phyloP scores from a whole-genome alignment of 805 yeast genomes.

The Candida boidinii region DNA sequence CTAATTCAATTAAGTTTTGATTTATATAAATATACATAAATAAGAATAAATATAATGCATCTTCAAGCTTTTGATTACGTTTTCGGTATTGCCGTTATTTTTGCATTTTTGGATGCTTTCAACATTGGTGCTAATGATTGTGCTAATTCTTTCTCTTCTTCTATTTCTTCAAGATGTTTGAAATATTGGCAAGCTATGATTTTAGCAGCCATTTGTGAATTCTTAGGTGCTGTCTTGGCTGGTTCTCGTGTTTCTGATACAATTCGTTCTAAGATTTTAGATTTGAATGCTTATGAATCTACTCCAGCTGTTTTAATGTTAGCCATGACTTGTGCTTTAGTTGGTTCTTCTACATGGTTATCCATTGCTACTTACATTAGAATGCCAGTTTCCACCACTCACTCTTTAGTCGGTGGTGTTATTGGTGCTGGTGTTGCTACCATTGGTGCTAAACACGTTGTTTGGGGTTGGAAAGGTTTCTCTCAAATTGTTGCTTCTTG shows the following conservation, averaged over 20 bases:
- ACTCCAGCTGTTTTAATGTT: conserved; percentile 69
- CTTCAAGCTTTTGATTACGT: conserved; percentile 58
- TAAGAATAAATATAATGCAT: conserved; percentile 14
- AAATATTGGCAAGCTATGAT: conserved; percentile 72
- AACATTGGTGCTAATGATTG: conserved; percentile 80
- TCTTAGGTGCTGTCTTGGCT: conserved; percentile 64
- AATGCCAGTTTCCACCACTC: conserved; percentile 78
- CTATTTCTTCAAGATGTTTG: conserved; percentile 62
- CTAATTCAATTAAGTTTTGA: too few species aligned
- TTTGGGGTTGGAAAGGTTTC: conserved; percentile 75
- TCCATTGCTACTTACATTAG: conserved; percentile 58
- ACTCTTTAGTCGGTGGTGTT: conserved; percentile 68
- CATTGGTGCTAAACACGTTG: conserved; percentile 48
- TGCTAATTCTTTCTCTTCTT: conserved; percentile 70
- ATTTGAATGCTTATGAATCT: conserved; percentile 35
- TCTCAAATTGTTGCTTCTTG: conserved; percentile 70
- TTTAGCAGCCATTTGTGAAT: conserved; percentile 62
- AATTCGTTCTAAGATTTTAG: conserved; percentile 56
- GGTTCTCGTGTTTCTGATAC: conserved; percentile 73
- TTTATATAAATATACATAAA: too few species aligned
- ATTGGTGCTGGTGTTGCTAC: conserved; percentile 74
- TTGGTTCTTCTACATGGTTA: conserved; percentile 68
- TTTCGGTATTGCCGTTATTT: conserved; percentile 59
- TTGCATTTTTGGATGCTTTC: conserved; percentile 73
- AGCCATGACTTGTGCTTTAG: conserved; percentile 66